A percentile compares a stretch with the other conserved stretches of the same genome.
phyloP scores from a whole-genome alignment of 228 moss, liverwort and hornwort species.

The Sphagnum fallax region DNA sequence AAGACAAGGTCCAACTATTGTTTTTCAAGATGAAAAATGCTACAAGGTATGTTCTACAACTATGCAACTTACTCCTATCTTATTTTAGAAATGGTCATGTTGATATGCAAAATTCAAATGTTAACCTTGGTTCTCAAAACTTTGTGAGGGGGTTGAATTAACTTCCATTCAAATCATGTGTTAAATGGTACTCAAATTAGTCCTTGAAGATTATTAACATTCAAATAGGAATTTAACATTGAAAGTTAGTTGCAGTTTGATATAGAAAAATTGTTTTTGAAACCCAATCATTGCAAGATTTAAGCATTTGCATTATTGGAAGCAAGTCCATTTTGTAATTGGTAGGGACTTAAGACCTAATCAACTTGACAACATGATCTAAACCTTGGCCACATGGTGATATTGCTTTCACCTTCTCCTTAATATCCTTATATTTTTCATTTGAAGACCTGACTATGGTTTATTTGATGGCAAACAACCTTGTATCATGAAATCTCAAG shows the following conservation, averaged over 20 bases:
- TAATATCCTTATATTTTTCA: background rate
- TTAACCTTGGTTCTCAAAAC: too few relatives aligned
- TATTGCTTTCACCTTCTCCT: background rate
- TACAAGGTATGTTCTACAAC: constrained; percentile 35
- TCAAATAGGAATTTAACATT: too few relatives aligned
- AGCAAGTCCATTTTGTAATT: constrained; percentile 92
- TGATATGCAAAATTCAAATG: too few relatives aligned
- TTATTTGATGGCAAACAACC: background rate
- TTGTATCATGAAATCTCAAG: background rate
- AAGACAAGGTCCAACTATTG: constrained; percentile 28
- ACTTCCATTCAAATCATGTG: too few relatives aligned
- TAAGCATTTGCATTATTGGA: background rate
- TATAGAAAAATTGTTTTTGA: too few relatives aligned
- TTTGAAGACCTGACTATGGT: background rate
- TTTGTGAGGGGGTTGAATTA: too few relatives aligned
- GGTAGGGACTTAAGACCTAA: constrained; percentile 95
- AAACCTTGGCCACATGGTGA: constrained; percentile 82
- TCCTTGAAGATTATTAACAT: too few relatives aligned
- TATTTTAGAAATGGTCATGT: too few relatives aligned
- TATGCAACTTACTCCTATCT: too few relatives aligned
- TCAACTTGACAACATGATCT: constrained; percentile 91
- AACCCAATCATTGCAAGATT: too few relatives aligned
- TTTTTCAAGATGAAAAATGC: constrained; percentile 79
- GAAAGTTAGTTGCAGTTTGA: too few relatives aligned
- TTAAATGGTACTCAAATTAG: too few relatives aligned